Base-by-base conservation (phyloP, 495 filamentous ascomycete species). In the Aspergillus steynii region DNA sequence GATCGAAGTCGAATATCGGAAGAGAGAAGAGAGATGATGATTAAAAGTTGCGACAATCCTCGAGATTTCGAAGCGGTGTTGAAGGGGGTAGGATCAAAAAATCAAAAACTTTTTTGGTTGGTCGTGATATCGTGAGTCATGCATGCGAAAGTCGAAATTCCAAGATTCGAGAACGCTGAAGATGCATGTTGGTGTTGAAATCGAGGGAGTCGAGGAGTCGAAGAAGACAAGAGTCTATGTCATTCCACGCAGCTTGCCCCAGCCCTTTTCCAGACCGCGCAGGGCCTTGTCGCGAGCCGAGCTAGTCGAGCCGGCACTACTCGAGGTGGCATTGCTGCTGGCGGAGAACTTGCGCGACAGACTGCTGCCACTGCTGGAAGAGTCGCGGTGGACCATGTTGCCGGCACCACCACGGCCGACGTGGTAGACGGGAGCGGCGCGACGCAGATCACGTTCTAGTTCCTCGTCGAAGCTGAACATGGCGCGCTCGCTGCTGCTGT, bases 381-480 rank as follows among this genome's bases (percentile, higher is more conserved):
- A 65, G 68, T 77, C 71, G 60, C 73, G 58, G 66, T 61, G 71
- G 51, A 87, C 83, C 66, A 86, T 81, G 77, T 99, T 99, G 29
- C 92, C 95, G 37, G 89, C 89, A 54, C 95, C 95, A 47, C 95
- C 95, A 34, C 93, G 86, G 48, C 95, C 95, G 56, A 95, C 88
- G 69, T 95, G 88, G 78, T 87, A 91, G 50, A 91, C 83, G 28
- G 86, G 85, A 5, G 85, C 86, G 31, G 84, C 79, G 55, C 77
- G 83, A 65, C 83, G 81, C 61, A 84, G 73, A 61, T 88, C 88
- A 61, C 88, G 85, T 65, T 88, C 83, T 60, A 94, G 86, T 72
- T 97, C 94, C 81, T 97, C 94, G 76, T 96, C 92, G 78, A 97
- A 95, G 61, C 85, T 88, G 80, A 97, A 90, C 67, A 91, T 86